Conservation (phyloP, 1,284 basidiomycete species). For the Malassezia vespertilionis region DNA sequence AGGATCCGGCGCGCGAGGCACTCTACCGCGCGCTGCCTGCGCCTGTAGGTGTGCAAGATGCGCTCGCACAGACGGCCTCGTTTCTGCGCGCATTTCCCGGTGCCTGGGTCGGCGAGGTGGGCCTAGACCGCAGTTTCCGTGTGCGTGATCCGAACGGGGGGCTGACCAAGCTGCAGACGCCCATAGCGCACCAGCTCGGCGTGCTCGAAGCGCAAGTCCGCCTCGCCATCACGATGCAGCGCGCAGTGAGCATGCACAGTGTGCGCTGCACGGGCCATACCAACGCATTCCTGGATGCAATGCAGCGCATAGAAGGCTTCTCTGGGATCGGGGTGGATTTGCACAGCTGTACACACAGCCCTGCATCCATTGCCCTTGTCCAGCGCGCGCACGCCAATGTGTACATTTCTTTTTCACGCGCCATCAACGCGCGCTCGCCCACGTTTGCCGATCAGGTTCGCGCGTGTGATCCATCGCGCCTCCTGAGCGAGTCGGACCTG, state of each 20-base stretch:
- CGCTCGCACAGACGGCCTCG: constrained; percentile 18
- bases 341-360: constrained; percentile 40
- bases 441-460: constrained; percentile 20
- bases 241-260: constrained; percentile 40
- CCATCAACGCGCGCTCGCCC: constrained; percentile 35
- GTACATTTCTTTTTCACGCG: constrained; percentile 35
- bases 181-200: constrained; percentile 32
- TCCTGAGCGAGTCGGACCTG: constrained; percentile 36
- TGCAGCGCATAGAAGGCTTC: constrained; percentile 11
- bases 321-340: constrained; percentile 17
- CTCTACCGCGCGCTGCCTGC: constrained; percentile 27
- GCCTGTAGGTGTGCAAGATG: constrained; percentile 21
- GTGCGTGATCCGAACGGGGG: constrained; percentile 17
- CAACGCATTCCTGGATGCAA: constrained; percentile 19
- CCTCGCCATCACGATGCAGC: constrained; percentile 23
- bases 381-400: constrained; percentile 29
- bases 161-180: constrained; percentile 30
- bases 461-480: constrained; percentile 18
- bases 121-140: constrained; percentile 38
- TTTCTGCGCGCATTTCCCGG: constrained; percentile 23
- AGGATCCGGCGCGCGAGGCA: constrained; percentile 15
- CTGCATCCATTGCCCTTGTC: constrained; percentile 25
- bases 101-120: constrained; percentile 41
- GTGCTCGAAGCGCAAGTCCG: constrained; percentile 31
- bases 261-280: constrained; percentile 35